Evolutionary conservation across 1,284 basidiomycete species (phyloP).

Genomic region (Phlebopus sp.): DNA sequence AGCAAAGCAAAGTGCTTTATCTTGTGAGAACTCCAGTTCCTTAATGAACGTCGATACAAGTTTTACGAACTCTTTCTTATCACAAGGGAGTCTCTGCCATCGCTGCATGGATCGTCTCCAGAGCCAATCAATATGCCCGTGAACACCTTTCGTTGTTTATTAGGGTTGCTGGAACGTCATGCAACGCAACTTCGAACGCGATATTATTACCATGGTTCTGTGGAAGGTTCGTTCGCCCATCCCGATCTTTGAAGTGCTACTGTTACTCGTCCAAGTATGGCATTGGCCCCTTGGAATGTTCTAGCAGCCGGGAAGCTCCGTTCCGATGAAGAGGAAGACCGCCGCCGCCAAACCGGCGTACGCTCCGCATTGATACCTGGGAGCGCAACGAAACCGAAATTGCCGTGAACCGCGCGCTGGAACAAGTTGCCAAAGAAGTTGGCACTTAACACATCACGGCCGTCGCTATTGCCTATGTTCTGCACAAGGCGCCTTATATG

Average conservation of each 20-base stretch:
- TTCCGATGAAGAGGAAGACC: constrained; percentile 34
- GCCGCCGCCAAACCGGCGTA: constrained; percentile 23
- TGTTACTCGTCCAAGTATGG: constrained; percentile 30
- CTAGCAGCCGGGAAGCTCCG: constrained; percentile 38
- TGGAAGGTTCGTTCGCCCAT: constrained; percentile 2
- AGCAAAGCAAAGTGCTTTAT: constrained; percentile 48
- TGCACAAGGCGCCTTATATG: constrained; percentile 48
- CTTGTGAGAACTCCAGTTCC: constrained; percentile 31
- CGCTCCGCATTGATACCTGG: constrained; percentile 19
- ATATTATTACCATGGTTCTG: constrained; percentile 50
- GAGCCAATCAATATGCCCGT: constrained; percentile 47
- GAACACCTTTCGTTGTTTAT: constrained; percentile 49
- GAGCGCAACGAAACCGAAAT: constrained; percentile 29
- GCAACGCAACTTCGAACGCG: constrained; percentile 46
- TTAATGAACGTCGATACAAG: not conserved
- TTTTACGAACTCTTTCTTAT: not conserved
- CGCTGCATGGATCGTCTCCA: constrained; percentile 48
- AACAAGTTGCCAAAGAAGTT: constrained; percentile 39
- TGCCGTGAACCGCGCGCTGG: constrained; percentile 25
- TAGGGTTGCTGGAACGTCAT: constrained; percentile 50
- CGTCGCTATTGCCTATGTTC: constrained; percentile 47
- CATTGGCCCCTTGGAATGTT: constrained; percentile 41
- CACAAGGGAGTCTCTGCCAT: constrained; percentile 33
- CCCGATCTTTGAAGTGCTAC: no score
- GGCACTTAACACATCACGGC: constrained; percentile 33